These are phyloP conservation scores for Gossypium gossypioides DNA, from an alignment of 441 rosid species.

Conservation along the genomic window DNA sequence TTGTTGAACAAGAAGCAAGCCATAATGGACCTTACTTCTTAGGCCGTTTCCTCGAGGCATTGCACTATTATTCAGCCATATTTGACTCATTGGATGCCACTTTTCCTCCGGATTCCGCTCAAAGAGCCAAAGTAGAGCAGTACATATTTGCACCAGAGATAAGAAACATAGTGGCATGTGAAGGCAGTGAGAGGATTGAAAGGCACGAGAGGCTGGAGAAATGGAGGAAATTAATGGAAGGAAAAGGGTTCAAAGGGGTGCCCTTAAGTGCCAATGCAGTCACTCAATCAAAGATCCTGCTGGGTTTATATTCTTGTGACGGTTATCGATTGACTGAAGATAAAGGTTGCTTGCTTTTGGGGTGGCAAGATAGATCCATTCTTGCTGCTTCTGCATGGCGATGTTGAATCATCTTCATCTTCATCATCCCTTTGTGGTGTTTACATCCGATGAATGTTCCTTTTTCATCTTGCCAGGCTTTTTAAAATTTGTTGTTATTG, in stretches of 20 bases:
- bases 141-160: slow-evolving; percentile 51
- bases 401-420: slow-evolving; percentile 21
- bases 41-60: slow-evolving; percentile 53
- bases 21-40: slow-evolving; percentile 53
- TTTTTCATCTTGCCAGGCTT: not conserved
- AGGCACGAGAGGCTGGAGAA: slow-evolving; percentile 62
- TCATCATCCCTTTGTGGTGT: not conserved
- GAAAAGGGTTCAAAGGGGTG: slow-evolving; percentile 44
- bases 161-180: slow-evolving; percentile 52
- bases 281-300: slow-evolving; percentile 48
- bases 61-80: slow-evolving; percentile 51
- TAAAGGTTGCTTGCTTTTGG: slow-evolving; percentile 54
- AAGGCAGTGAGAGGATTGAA: slow-evolving; percentile 43
- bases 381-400: slow-evolving; percentile 57
- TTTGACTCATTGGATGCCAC: slow-evolving; percentile 49
- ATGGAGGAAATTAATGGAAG: slow-evolving; percentile 62
- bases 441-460: not conserved
- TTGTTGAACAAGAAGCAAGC: slow-evolving; percentile 59
- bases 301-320: slow-evolving; percentile 42
- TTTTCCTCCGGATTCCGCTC: slow-evolving; percentile 46
- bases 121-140: slow-evolving; percentile 57
- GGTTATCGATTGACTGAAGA: slow-evolving; percentile 51
- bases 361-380: slow-evolving; percentile 54
- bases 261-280: slow-evolving; percentile 49
- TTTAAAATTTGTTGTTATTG: not conserved